Base-by-base conservation (phyloP, 2,329 filamentous ascomycete genomes). In the Pseudogymnoascus pannorum region DNA sequence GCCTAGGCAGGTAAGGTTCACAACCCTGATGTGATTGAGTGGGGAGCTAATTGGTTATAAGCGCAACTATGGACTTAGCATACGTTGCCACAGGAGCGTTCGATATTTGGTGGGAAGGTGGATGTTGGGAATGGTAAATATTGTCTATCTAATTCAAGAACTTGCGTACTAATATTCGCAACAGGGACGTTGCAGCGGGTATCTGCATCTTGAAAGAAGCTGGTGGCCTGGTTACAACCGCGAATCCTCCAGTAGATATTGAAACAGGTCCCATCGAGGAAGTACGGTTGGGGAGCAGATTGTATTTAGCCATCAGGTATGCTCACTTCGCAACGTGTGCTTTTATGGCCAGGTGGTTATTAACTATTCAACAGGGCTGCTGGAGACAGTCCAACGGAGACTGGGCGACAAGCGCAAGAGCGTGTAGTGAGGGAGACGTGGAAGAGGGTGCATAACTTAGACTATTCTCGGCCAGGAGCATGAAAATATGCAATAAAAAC, bases 81-180 rank as follows among this genome's bases (percentile, higher is more conserved):
- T 92, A 91, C 71, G 83, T 84, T 8, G 88, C 89, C 11, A 88
- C 88, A 81, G 88, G 88, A 0, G 78, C 84, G 0, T 86, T 91
- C 66, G 88, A 92, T 73, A 89, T 91, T 9, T 91, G 88, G 88
- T 92, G 88, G 88, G 88, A 92, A 70, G 88, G 87, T 2, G 88
- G 88, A 0, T 91, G 87, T 68, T 91, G 88, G 88, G 89, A 91
- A 73, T 92, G 88, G 85, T 86, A 68, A 66, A 79, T 72, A 31
- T 29, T 54, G 9, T 31, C 44, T 20, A 61, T 54, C 29, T 48
- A 22, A 38, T 29, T 38, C n/a, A 33, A 40, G 2, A 48, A 18
- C 36, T 35, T 51, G 4, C 11, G 16, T 20, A 24, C 57, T 61
- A 5, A 24, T 54, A 5, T 42, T 71, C 68, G 12, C 5, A n/a